Base-by-base conservation (phyloP, 73 alveolate species). In the Strombidium stylifer region DNA sequence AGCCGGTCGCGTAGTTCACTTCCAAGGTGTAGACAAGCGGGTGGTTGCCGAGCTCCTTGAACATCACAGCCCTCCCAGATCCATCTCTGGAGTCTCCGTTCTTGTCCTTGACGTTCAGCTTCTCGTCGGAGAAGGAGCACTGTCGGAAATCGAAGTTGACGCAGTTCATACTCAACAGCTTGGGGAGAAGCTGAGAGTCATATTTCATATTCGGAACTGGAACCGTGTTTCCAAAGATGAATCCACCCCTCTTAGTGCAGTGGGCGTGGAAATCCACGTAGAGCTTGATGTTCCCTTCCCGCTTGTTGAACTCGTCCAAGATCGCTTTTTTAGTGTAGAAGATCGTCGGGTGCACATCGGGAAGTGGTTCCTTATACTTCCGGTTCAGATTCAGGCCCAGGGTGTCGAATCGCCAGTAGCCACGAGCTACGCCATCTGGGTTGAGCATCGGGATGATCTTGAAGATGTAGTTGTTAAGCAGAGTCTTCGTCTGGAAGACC, bases 131-230 rank as follows among this genome's bases (percentile, higher is more conserved):
- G 53, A 86, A 86, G 16, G 57, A 57, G 57, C 97, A 94, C 28
- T 83, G 92, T 23, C 85, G 86, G 76, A 72, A 73, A 55, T 96
- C 98, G 35, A 96, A 91, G 71, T 85, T 89, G 4, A 86, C 85
- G 6, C 93, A 88, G 83, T 91, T 87, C 58, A 96, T 62, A 37
- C 92, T 78, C 81, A 92, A 80, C 32, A 93, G 69, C 45, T 85
- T 89, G 32, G 98, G 91, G 27, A 85, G 53, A 19, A 67, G 48
- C 47, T 66, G 58, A 30, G 59, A 61, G 35, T 85, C 86, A 2
- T 82, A 26, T 34, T 72, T 49, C 42, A 49, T 23, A 5, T 66
- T n/a, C 3, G 21, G 41, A 24, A 32, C 46, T 26, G 73, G 68
- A 5, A 69, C 40, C n/a, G 54, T 18, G 47, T 82, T 82, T 4